phyloP scores from a whole-genome alignment of 2,329 filamentous ascomycete genomes.

The Trichophyton schoenleinii region DNA sequence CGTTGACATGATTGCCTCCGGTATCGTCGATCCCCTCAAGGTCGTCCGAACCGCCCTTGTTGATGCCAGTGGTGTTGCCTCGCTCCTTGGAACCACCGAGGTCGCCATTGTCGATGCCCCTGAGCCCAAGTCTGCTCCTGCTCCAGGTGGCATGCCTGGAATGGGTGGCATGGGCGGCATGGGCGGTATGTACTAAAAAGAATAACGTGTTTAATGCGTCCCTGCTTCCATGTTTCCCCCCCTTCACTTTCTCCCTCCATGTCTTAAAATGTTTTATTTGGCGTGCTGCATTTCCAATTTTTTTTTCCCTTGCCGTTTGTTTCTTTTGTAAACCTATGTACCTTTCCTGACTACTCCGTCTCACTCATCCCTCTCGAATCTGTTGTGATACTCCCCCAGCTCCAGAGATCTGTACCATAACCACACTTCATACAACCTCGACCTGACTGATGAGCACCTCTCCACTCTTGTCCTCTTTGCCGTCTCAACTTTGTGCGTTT shows the following conservation, averaged over 20 bases:
- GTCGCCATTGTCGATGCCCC: constrained; percentile 93
- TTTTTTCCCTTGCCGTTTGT: no score
- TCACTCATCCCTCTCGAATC: background rate
- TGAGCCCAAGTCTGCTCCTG: constrained; percentile 66
- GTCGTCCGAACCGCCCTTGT: constrained; percentile 92
- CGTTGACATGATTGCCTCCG: constrained; percentile 92
- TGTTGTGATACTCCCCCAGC: constrained; percentile 6
- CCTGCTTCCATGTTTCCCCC: constrained; percentile 5
- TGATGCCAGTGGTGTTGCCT: constrained; percentile 92
- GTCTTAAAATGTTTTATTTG: constrained; percentile 9
- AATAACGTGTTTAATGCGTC: constrained; percentile 4
- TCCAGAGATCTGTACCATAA: background rate
- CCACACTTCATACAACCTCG: background rate
- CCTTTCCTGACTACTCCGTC: background rate
- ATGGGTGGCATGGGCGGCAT: constrained; percentile 55
- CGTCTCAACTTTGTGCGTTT: constrained; percentile 1
- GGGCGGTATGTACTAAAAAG: constrained; percentile 50
- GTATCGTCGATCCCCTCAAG: constrained; percentile 99
- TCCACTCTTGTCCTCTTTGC: constrained; percentile 6
- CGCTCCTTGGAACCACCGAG: constrained; percentile 92
- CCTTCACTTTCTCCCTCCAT: constrained; percentile 8
- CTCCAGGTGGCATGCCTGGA: constrained; percentile 43
- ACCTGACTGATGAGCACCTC: constrained; percentile 5
- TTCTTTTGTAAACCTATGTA: background rate
- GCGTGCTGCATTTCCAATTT: background rate